Evolutionary conservation across 2,329 filamentous ascomycete species (phyloP).

Genomic region (Fusarium pseudoanthophilum): DNA sequence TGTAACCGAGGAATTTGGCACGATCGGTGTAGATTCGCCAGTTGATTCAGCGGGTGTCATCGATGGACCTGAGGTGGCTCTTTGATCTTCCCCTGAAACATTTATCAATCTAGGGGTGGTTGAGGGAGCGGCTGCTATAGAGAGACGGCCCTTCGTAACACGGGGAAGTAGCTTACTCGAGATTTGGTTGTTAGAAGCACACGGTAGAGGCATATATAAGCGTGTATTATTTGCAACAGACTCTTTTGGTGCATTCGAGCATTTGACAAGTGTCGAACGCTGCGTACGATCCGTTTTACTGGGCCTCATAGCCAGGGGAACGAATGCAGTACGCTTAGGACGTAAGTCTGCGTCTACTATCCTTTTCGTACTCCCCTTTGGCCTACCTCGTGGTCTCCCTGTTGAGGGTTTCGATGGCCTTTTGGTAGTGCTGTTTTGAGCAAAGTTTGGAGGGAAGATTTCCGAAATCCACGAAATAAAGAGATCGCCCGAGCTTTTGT

Average conservation of each 20-base stretch:
- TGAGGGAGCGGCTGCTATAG: not conserved
- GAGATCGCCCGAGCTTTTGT: constrained; percentile 66
- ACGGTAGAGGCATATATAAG: not conserved
- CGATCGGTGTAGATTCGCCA: not conserved
- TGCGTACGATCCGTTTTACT: constrained; percentile 4
- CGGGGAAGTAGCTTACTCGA: not conserved
- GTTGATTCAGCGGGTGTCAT: not conserved
- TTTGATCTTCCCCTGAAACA: not conserved
- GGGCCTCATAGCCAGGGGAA: constrained; percentile 1
- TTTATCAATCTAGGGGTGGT: not conserved
- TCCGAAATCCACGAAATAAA: constrained; percentile 72
- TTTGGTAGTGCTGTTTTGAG: not conserved
- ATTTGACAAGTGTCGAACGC: not conserved
- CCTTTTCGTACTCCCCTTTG: constrained; percentile 62
- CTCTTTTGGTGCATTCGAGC: not conserved
- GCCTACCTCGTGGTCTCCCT: constrained; percentile 62
- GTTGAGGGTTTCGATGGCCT: constrained; percentile 3
- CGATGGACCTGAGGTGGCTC: not conserved
- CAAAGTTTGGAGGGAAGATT: constrained; percentile 64
- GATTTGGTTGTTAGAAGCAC: not conserved
- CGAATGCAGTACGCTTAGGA: constrained; percentile 47
- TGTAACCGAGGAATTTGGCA: not conserved
- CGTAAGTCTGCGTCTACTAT: constrained; percentile 32
- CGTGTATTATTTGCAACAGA: not conserved
- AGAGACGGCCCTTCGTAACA: not conserved